These are phyloP conservation scores for Elaeis oleifera DNA, from an alignment of 202 grass and related monocot species.

Conservation along the genomic window DNA sequence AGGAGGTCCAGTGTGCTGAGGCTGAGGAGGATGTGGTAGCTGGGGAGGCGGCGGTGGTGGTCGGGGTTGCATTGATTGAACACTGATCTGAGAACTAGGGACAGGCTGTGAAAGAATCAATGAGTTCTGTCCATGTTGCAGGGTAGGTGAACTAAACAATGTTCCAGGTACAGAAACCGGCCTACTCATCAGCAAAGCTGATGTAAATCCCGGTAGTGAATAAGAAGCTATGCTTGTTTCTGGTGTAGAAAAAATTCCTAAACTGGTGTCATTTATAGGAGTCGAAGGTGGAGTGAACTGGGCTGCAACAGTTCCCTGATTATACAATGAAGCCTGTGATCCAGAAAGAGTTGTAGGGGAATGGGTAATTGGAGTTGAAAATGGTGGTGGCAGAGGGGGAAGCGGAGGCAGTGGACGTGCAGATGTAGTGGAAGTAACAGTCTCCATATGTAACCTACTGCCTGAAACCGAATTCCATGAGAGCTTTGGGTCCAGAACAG, in stretches of 20 bases:
- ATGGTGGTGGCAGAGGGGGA: constrained; percentile 36
- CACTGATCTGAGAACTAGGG: constrained; percentile 40
- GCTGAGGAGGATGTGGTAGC: constrained; percentile 76
- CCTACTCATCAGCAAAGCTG: constrained; percentile 37
- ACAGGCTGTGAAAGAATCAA: constrained; percentile 44
- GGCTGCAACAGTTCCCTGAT: constrained; percentile 25
- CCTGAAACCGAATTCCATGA: constrained; percentile 58
- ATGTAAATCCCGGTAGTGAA: constrained; percentile 44
- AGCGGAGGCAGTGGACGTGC: constrained; percentile 40
- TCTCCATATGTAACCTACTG: constrained; percentile 49
- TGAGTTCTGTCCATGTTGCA: constrained; percentile 48
- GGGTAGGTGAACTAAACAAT: constrained; percentile 27
- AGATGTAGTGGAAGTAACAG: constrained; percentile 47
- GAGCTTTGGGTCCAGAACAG: constrained; percentile 53
- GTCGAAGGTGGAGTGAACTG: constrained; percentile 32
- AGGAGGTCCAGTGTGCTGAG: constrained; percentile 33
- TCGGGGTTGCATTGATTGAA: constrained; percentile 40
- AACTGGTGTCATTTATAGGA: constrained; percentile 31
- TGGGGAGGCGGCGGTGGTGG: constrained; percentile 60
- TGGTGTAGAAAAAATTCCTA: constrained; percentile 40
- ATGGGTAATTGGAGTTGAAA: constrained; percentile 51
- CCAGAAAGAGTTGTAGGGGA: constrained; percentile 28
- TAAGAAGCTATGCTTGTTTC: constrained; percentile 33
- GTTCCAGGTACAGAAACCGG: constrained; percentile 32
- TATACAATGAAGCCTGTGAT: constrained; percentile 40